These are phyloP conservation scores for Eucalyptus sp. DNA, from an alignment of 345 rosid species.

Conservation along the genomic window DNA sequence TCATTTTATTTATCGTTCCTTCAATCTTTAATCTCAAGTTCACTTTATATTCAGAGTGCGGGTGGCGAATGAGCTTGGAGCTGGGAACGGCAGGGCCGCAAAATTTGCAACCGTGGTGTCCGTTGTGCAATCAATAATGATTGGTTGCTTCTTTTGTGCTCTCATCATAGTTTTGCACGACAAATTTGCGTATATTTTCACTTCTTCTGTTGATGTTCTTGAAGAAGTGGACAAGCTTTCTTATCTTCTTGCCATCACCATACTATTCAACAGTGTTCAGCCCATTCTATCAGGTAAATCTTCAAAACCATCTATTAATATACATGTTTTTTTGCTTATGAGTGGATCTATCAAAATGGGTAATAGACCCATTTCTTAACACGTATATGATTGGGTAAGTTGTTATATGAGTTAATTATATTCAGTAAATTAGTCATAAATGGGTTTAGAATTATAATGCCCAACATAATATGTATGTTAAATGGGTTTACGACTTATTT, in stretches of 20 bases:
- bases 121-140: constrained; percentile 11
- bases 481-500: too few relatives aligned
- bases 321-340: neutral
- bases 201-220: constrained; percentile 14
- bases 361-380: too few relatives aligned
- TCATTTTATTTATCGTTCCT: neutral
- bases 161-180: constrained; percentile 3
- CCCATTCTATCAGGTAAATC: constrained; percentile 21
- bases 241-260: constrained; percentile 9
- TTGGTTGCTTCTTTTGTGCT: constrained; percentile 14
- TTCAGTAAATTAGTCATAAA: too few relatives aligned
- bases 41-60: constrained; percentile 11
- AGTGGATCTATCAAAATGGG: neutral
- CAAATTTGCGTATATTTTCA: constrained; percentile 13
- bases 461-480: too few relatives aligned
- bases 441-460: too few relatives aligned
- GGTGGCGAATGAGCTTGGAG: constrained; percentile 29
- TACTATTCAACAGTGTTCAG: constrained; percentile 27
- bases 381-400: too few relatives aligned
- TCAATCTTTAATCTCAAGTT: neutral
- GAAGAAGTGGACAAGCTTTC: constrained; percentile 9
- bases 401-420: too few relatives aligned
- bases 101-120: constrained; percentile 17
- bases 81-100: constrained; percentile 23
- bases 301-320: neutral